These are phyloP conservation scores for Pestalotiopsis sp. DNA, from an alignment of 2,329 filamentous ascomycete species.

Conservation along the genomic window DNA sequence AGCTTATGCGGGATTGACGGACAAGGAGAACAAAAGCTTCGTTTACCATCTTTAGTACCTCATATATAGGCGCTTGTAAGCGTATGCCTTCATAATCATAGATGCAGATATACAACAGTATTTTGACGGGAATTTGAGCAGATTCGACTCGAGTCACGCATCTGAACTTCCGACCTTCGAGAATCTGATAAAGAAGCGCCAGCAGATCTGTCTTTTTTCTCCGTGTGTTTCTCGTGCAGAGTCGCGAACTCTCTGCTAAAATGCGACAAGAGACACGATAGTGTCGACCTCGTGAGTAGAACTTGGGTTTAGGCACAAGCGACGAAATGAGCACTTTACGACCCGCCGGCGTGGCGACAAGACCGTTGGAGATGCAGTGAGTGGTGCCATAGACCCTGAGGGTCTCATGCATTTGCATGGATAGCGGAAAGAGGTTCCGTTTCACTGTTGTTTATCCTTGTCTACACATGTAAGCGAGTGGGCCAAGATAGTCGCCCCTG, in stretches of 20 bases:
- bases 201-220: too few relatives aligned
- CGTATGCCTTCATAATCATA: neutral
- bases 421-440: neutral
- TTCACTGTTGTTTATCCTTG: neutral
- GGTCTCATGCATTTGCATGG: neutral
- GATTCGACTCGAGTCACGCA: too few relatives aligned
- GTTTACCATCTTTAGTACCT: neutral
- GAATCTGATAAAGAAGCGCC: too few relatives aligned
- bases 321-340: neutral
- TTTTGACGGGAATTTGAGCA: too few relatives aligned
- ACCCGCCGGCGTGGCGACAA: neutral
- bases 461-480: neutral
- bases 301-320: too few relatives aligned
- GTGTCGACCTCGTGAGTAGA: too few relatives aligned
- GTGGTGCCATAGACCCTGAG: neutral
- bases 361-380: neutral
- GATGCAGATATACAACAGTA: too few relatives aligned
- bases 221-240: too few relatives aligned
- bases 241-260: too few relatives aligned
- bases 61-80: neutral
- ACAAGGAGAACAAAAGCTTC: conserved; percentile 3
- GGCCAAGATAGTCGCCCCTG: neutral
- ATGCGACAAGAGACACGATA: too few relatives aligned
- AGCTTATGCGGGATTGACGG: conserved; percentile 3
- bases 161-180: too few relatives aligned